phyloP scores from a whole-genome alignment of 2,329 filamentous ascomycete species.

The Pestalotiopsis sp. region DNA sequence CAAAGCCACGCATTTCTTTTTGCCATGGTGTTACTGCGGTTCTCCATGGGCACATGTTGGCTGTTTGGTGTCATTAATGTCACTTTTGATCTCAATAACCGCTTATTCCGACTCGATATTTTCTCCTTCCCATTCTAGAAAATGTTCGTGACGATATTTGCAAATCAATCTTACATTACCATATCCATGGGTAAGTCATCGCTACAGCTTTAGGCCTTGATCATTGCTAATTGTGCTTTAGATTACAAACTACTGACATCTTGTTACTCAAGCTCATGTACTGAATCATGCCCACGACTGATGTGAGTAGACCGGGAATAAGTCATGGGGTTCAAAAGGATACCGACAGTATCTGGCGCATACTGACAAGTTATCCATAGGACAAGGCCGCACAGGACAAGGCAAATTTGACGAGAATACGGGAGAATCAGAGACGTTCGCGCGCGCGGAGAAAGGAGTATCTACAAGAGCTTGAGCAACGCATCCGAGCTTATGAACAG shows the following conservation, averaged over 20 bases:
- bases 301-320: not conserved
- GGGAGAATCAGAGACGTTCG: conserved; percentile 78
- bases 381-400: conserved; percentile 15
- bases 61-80: not conserved
- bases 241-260: not conserved
- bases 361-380: not conserved
- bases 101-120: not conserved
- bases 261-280: not conserved
- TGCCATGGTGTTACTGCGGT: not conserved
- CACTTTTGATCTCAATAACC: not conserved
- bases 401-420: conserved; percentile 44
- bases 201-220: not conserved
- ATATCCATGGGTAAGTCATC: not conserved
- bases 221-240: not conserved
- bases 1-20: conserved; percentile 13
- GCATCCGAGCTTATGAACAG: conserved; percentile 64
- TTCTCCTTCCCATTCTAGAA: not conserved
- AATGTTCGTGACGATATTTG: not conserved
- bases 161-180: not conserved
- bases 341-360: not conserved
- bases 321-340: not conserved
- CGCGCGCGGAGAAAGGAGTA: conserved; percentile 76
- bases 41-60: not conserved
- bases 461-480: conserved; percentile 68
- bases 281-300: not conserved